Evolutionary conservation across 805 yeast genomes (phyloP).

Genomic region (Candida loeiensis): DNA sequence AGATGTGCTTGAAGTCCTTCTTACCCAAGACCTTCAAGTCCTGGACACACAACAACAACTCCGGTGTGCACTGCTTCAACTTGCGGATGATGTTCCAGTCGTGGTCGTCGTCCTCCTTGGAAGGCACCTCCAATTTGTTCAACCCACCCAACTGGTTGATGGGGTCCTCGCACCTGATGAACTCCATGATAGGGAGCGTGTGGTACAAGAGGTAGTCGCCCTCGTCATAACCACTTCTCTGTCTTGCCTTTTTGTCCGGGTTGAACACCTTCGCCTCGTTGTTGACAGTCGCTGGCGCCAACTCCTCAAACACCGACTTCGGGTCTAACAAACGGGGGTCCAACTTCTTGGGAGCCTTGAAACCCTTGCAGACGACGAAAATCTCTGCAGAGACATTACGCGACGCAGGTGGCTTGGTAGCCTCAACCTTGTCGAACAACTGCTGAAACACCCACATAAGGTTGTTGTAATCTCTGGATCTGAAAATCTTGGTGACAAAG

Average conservation of each 20-base stretch:
- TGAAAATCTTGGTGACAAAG: conserved; percentile 92
- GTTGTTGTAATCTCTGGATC: conserved; percentile 98
- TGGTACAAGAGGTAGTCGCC: conserved; percentile 77
- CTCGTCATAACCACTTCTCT: conserved; percentile 95
- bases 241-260: conserved; percentile 87
- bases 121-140: conserved; percentile 61
- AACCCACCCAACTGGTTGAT: conserved; percentile 75
- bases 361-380: conserved; percentile 93
- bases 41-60: conserved; percentile 76
- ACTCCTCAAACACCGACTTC: conserved; percentile 89
- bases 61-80: conserved; percentile 73
- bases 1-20: conserved; percentile 81
- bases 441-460: conserved; percentile 97
- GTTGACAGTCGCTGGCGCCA: conserved; percentile 60
- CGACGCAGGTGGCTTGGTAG: conserved; percentile 98
- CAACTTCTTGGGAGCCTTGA: conserved; percentile 91
- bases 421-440: conserved; percentile 93
- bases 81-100: conserved; percentile 72
- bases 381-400: conserved; percentile 99
- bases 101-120: conserved; percentile 41
- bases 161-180: conserved; percentile 78
- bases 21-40: conserved; percentile 93
- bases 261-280: conserved; percentile 91
- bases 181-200: conserved; percentile 71
- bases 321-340: conserved; percentile 94